Percentiles rank a stretch among this genome's conserved stretches.
phyloP scores from a whole-genome alignment of 1,284 basidiomycete species.

The Phylloboletellus chloephorus region DNA sequence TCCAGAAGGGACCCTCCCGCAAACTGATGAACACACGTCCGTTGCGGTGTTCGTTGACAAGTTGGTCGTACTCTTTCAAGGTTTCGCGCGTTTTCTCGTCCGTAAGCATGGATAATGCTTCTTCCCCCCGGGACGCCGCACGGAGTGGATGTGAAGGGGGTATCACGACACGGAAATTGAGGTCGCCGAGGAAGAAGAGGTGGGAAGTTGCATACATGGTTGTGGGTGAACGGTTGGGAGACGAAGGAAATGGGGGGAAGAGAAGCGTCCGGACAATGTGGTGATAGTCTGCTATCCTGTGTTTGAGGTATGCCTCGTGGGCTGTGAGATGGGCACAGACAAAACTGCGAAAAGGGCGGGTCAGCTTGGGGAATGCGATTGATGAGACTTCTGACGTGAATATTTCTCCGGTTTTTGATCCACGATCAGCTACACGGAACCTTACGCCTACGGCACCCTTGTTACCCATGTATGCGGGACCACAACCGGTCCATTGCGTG shows the following conservation, averaged over 20 bases:
- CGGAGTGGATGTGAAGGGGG: conserved; percentile 47
- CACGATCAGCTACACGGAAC: conserved; percentile 60
- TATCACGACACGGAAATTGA: conserved; percentile 79
- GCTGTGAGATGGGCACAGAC: conserved; percentile 90
- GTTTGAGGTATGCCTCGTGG: conserved; percentile 66
- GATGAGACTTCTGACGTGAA: conserved; percentile 63
- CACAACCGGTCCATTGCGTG: conserved; percentile 72
- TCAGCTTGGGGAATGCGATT: conserved; percentile 7
- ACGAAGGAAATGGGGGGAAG: conserved; percentile 56
- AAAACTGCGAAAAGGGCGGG: conserved; percentile 54
- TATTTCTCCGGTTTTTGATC: conserved; percentile 60
- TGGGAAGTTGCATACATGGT: conserved; percentile 81
- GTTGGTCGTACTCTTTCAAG: conserved; percentile 76
- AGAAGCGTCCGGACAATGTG: conserved; percentile 80
- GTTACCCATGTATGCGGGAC: conserved; percentile 83
- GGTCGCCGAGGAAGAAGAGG: conserved; percentile 82
- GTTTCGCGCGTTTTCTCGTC: conserved; percentile 54
- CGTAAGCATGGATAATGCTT: conserved; percentile 38
- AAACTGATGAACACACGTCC: conserved; percentile 67
- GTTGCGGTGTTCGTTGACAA: conserved; percentile 58
- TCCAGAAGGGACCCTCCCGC: conserved; percentile 78
- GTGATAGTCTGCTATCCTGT: conserved; percentile 78
- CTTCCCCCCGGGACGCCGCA: conserved; percentile 29
- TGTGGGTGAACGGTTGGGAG: conserved; percentile 37
- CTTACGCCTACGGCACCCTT: conserved; percentile 92